These are phyloP conservation scores for Chamaecyparis obtusa DNA, from an alignment of 75 land plant species.

Conservation along the genomic window DNA sequence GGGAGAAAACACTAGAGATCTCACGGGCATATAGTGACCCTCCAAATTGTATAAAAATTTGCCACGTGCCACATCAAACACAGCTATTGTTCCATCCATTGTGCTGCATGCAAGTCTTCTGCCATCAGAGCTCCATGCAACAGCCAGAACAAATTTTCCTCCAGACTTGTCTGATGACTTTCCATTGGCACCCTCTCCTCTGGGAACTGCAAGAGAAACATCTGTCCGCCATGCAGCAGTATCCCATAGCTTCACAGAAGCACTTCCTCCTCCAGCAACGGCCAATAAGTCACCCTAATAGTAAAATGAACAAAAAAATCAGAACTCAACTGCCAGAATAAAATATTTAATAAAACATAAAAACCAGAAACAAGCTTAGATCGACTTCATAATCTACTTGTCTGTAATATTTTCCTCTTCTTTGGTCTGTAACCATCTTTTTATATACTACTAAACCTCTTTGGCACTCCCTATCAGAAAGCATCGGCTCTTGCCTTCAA, in stretches of 20 bases:
- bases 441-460: not conserved
- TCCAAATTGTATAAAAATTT: slow-evolving; percentile 85
- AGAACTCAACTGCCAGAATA: not conserved
- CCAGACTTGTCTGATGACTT: slow-evolving; percentile 61
- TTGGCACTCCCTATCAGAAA: not conserved
- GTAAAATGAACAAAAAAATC: not conserved
- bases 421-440: not conserved
- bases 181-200: slow-evolving; percentile 46
- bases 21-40: slow-evolving; percentile 93
- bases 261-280: slow-evolving; percentile 96
- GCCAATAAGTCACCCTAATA: slow-evolving; percentile 79
- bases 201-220: slow-evolving; percentile 63
- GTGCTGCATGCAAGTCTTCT: slow-evolving; percentile 87
- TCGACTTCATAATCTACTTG: not conserved
- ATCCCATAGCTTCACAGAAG: slow-evolving; percentile 90
- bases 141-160: slow-evolving; percentile 93
- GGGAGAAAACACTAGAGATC: slow-evolving; percentile 88
- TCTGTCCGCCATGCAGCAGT: slow-evolving; percentile 70
- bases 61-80: slow-evolving; percentile 79
- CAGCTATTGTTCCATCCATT: slow-evolving; percentile 89
- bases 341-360: not conserved
- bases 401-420: not conserved
- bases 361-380: not conserved
- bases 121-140: slow-evolving; percentile 98
- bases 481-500: not conserved